Base-by-base conservation (phyloP, 2,329 filamentous ascomycete species). In the Hypoxylon rubiginosum region DNA sequence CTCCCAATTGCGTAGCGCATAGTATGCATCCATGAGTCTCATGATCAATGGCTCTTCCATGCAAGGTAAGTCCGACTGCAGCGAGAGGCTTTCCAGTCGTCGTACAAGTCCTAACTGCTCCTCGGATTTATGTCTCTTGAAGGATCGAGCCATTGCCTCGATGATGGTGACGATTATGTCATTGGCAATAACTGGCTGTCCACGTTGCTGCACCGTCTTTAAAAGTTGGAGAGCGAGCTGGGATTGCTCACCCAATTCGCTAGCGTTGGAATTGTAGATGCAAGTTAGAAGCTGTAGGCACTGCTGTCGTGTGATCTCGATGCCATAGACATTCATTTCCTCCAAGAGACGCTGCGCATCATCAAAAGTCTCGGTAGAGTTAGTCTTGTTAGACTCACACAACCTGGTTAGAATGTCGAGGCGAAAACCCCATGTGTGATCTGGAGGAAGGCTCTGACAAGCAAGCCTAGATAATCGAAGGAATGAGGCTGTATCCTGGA, bases 141-240 rank as follows among this genome's bases (percentile, higher is more conserved):
- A 2, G 3, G 78, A 79, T 11, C 36, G 50, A 11, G 79, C 75
- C 1, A 81, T 75, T 3, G 77, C 74, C 58, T 83, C 80, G 13
- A 87, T 81, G 34, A 86, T 76, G 9, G 79, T 73, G 11, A 84
- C 79, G 52, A 90, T 79, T 56, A 90, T 75, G 26, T 85, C 82
- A 60, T 82, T 76, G 28, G 78, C 76, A 58, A 84, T 72, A 19
- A 85, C 73, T 2, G 74, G 65, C 59, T 84, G 74, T 17, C 82
- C 81, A 8, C 84, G 82, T 67, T 83, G 81, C 48, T 82, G 77
- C 55, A 85, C 80, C 4, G 81, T 82, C 13, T 79, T 74, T 7
- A 86, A 73, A 11, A 87, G 72, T 32, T 81, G 74, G 48, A 84
- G 78, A 2, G 83, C 79, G 4, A 85, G 71, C 19, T 75, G 70